Evolutionary conservation across 768 basidiomycete species (phyloP), one percentile per base, ranked within the genome.

Genomic region (Holtermanniella nyarrowii): DNA sequence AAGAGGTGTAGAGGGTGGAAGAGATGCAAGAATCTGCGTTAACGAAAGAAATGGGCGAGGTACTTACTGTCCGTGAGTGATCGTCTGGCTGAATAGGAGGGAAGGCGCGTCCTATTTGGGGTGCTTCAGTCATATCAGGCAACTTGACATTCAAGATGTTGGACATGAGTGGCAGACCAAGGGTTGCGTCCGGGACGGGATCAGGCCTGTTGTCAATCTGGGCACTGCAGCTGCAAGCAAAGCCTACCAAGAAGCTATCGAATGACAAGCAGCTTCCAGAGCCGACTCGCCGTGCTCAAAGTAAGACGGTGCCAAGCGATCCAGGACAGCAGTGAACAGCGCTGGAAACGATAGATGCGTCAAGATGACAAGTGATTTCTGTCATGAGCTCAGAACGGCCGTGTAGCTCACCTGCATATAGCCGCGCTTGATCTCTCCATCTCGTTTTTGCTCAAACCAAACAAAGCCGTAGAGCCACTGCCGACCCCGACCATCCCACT

Each of bases 131-230:
- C 10, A 74, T 76, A 50, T 78, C 75, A 2, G 89, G 90, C 11
- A 91, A 68, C 61, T 84, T 82, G 18, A 84, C 79, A 23, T 79
- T 79, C 16, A 93, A 64, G 1, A 87, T 81, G 12, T 80, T 77
- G 16, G 88, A 87, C 26, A 95, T 74, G 65, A 95, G 85, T 0
- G 87, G 88, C 11, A 96, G 77, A 65, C 91, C 86, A 22, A 86
- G 54, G 3, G 78, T 79, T 39, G 76, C 59, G 11, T 86, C 87
- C 31, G 81, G 78, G 14, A 71, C 73, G 26, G 85, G 86, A 69
- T 82, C 81, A 44, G 82, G 80, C 88, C 90, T 90, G 77, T 75
- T 70, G 18, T 25, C 5, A 26, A 20, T 37, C n/a, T n/a, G n/a
- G n/a, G 10, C 25, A 27, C 18, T 27, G 48, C 25, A 11, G 14